Evolutionary conservation across 2,329 filamentous ascomycete species (phyloP).

Genomic region (Talaromyces atroroseus): DNA sequence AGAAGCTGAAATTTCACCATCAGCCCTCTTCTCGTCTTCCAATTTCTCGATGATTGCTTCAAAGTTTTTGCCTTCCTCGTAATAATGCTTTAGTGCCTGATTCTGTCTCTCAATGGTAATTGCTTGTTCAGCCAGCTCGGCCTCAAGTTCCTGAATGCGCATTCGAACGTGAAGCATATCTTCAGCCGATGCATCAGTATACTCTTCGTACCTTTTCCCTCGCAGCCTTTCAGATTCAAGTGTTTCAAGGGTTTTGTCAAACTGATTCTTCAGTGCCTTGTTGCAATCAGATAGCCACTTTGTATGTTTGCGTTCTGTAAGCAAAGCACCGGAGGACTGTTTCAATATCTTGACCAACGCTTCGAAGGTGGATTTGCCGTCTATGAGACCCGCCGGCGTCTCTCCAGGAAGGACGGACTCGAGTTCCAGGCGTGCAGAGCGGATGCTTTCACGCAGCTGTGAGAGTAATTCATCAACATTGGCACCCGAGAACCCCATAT

Average conservation of each 20-base stretch:
- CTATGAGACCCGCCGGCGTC: constrained; percentile 32
- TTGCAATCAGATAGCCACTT: constrained; percentile 34
- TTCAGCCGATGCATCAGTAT: constrained; percentile 37
- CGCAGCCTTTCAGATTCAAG: constrained; percentile 34
- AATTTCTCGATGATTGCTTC: constrained; percentile 38
- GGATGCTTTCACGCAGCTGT: constrained; percentile 36
- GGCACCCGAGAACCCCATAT: constrained; percentile 34
- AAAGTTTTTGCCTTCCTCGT: constrained; percentile 37
- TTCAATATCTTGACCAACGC: constrained; percentile 37
- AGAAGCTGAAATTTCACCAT: constrained; percentile 23
- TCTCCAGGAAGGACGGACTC: constrained; percentile 42
- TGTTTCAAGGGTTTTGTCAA: constrained; percentile 36
- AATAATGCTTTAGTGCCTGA: constrained; percentile 40
- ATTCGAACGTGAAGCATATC: constrained; percentile 43
- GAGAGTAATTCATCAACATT: constrained; percentile 28
- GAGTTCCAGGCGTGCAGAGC: constrained; percentile 39
- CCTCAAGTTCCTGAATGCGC: constrained; percentile 38
- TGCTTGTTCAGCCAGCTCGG: constrained; percentile 35
- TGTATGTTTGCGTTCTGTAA: constrained; percentile 28
- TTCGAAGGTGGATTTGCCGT: constrained; percentile 36
- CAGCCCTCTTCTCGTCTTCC: constrained; percentile 34
- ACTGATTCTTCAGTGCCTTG: constrained; percentile 39
- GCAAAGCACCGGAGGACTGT: constrained; percentile 28
- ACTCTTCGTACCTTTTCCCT: constrained; percentile 34
- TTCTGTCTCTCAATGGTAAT: constrained; percentile 38